These are phyloP conservation scores for Entomortierella chlamydospora DNA, from an alignment of 192 early-diverging fungal genomes.

Conservation along the genomic window DNA sequence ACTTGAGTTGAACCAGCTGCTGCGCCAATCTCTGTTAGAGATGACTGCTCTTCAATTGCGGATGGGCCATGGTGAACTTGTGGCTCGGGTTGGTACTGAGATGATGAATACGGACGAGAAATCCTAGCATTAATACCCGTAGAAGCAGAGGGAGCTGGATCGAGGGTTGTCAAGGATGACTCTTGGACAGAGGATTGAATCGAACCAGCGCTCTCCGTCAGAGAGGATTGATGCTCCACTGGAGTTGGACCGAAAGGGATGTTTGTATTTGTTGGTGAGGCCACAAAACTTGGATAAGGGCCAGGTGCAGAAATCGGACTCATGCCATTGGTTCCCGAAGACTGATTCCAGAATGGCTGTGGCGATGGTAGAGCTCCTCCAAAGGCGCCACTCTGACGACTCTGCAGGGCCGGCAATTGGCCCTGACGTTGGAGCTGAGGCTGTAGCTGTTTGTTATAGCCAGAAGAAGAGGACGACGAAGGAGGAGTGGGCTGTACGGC, in stretches of 20 bases:
- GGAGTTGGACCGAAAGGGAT: slow-evolving; percentile 24
- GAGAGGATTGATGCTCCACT: slow-evolving; percentile 40
- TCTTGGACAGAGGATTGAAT: neutral
- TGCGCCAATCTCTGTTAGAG: slow-evolving; percentile 39
- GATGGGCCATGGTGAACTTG: too few species aligned
- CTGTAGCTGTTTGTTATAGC: neutral
- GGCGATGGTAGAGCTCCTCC: slow-evolving; percentile 20
- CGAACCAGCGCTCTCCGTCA: slow-evolving; percentile 31
- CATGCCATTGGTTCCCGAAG: neutral
- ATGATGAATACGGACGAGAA: slow-evolving; percentile 20
- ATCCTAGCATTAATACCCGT: slow-evolving; percentile 7
- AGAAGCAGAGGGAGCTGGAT: slow-evolving; percentile 7
- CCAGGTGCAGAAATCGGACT: slow-evolving; percentile 16
- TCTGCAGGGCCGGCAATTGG: slow-evolving; percentile 33
- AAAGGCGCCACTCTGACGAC: slow-evolving; percentile 12
- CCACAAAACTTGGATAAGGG: neutral
- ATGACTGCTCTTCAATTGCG: slow-evolving; percentile 40
- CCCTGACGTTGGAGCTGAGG: slow-evolving; percentile 28
- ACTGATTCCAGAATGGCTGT: slow-evolving; percentile 19
- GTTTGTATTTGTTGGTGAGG: neutral
- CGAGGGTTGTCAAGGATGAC: slow-evolving; percentile 30
- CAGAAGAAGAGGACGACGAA: neutral
- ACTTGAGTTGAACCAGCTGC: neutral
- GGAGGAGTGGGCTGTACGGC: slow-evolving; percentile 9
- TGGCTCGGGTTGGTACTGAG: neutral